Base-by-base conservation (phyloP, 108 stramenopile species). In the Poteriospumella lacustris region DNA sequence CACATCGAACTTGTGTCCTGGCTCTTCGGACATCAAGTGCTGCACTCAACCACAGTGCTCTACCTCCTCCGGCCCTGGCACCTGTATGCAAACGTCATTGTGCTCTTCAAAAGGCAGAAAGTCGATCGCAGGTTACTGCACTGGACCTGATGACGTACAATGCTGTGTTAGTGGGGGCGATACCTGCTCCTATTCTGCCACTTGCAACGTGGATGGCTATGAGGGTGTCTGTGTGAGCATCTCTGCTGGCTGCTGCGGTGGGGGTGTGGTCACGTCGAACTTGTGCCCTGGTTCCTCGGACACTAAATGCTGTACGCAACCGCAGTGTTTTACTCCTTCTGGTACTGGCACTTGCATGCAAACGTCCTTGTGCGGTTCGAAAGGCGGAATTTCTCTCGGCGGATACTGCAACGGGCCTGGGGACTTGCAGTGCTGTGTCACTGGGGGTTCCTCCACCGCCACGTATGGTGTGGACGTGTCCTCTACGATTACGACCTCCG, bases 391-490 rank as follows among this genome's bases (percentile, higher is more conserved):
- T 15, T 52, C 47, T 52, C 19, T 15, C 47, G 9, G 15, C 19
- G 64, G 40, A 15, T 67, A 67, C 64, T 38, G 40, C 40, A 15
- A 12, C 19, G 40, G 36, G 64, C 36, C 40, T 15, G 19, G 64
- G 9, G 39, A 67, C 31, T 38, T 40, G 15, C 39, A 67, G 31
- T 67, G 64, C 19, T 67, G 39, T 41, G 40, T 38, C 31, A 33
- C 19, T 9, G 64, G 40, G 12, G 9, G 12, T 15, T 15, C 12
- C 19, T 12, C 19, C 9, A 15, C 64, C 19, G 64, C 64, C 9
- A 67, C 36, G 12, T 56, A 73, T 73, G 70, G 70, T 26, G 40
- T 73, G 70, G 70, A 73, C 36, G 33, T 73, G 12, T 42, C 40
- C 47, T 12, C 12, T 5, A 31, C 47, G 5, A 5, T 73, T 3